These are phyloP conservation scores for Royoungia palumana DNA, from an alignment of 768 basidiomycete genomes.

Conservation along the genomic window DNA sequence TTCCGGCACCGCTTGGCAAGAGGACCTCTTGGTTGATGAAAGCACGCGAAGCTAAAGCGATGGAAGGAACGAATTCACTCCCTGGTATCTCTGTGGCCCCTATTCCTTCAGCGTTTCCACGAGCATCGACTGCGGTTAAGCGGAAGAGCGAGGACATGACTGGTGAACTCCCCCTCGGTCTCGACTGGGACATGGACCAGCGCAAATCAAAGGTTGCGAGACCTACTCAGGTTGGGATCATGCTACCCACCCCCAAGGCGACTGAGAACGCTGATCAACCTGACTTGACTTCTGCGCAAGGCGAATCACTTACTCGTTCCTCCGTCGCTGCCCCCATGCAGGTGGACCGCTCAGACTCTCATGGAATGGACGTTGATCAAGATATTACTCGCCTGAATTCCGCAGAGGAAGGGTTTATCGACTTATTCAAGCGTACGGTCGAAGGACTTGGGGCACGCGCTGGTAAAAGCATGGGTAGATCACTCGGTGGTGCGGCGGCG, in stretches of 20 bases:
- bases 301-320: background rate
- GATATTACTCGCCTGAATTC: conserved; percentile 8
- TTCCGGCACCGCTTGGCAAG: conserved; percentile 47
- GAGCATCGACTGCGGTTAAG: conserved; percentile 40
- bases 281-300: conserved; percentile 3
- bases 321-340: background rate
- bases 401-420: conserved; percentile 49
- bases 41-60: conserved; percentile 68
- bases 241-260: conserved; percentile 14
- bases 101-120: conserved; percentile 9
- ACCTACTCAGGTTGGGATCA: conserved; percentile 35
- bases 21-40: conserved; percentile 81
- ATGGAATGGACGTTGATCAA: conserved; percentile 23
- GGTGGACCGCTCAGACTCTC: conserved; percentile 16
- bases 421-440: conserved; percentile 67
- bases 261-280: conserved; percentile 6
- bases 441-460: conserved; percentile 59
- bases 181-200: conserved; percentile 37
- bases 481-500: conserved; percentile 50
- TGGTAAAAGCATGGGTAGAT: conserved; percentile 59
- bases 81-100: conserved; percentile 7
- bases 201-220: conserved; percentile 51
- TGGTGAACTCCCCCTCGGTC: conserved; percentile 11
- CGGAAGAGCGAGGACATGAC: conserved; percentile 62
- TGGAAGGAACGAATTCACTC: conserved; percentile 45